Base-by-base conservation (phyloP, 805 yeast genomes). In the Candida qinlingensis region DNA sequence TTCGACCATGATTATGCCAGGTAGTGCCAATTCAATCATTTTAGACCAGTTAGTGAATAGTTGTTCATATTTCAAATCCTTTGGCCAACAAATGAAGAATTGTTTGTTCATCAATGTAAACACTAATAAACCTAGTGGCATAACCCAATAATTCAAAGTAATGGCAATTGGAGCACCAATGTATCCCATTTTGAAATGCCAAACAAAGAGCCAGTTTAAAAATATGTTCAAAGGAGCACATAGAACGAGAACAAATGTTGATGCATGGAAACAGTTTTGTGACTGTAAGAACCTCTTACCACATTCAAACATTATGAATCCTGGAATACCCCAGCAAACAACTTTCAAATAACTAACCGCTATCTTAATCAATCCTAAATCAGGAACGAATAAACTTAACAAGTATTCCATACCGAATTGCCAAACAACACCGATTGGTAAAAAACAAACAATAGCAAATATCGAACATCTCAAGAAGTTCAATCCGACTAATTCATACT, bases 181-280 rank as follows among this genome's bases (percentile, higher is more conserved):
- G 60, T 66, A 85, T 1, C 96, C 95, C 36, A 86, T 48, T 1
- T 90, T 92, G 43, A 74, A 66, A 58, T 75, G 73, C 85, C 87
- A 85, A 9, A 83, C 89, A 38, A 85, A 68, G 7, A 76, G 53
- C 68, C 84, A 86, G 53, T 85, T 84, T 48, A 82, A 63, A 7
- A 81, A 38, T 25, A 77, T 68, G 58, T 83, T 85, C 44, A 85
- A 49, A 1, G 96, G 96, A 1, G 87, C 81, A 36, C 83, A 76
- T 3, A 84, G 51, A 26, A 79, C 60, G 37, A 87, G 68, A 5
- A 81, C 85, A 53, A 81, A 79, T 6, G 95, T 85, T 8, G 91
- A 85, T 5, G 96, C 96, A 60, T 87, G 84, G 71, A 86, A 90
- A 11, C 88, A 82, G 33, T 88, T 87, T 65, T 89, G 96, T 0